These are phyloP conservation scores for Suillus variegatus DNA, from an alignment of 768 basidiomycete genomes.

Conservation along the genomic window DNA sequence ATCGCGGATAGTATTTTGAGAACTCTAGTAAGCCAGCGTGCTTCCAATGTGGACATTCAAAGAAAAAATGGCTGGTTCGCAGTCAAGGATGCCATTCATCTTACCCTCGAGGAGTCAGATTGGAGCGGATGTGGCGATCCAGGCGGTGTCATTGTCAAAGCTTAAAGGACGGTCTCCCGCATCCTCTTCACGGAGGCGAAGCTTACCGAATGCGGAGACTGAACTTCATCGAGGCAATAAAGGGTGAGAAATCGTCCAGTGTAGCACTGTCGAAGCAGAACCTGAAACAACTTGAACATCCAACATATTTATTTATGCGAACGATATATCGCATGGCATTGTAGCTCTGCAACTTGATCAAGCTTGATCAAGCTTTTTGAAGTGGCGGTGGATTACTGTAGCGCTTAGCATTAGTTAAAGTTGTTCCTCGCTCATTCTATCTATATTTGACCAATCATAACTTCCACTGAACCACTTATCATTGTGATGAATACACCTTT, in stretches of 20 bases:
- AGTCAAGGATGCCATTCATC: too few species aligned
- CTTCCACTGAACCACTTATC: background rate
- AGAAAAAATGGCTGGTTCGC: background rate
- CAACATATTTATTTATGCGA: background rate
- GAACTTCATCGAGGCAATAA: background rate
- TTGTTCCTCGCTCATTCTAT: too few species aligned
- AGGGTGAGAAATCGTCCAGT: background rate
- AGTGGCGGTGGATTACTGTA: too few species aligned
- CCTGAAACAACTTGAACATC: background rate
- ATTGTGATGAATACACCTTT: conserved; percentile 27
- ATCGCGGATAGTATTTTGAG: too few species aligned
- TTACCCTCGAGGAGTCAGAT: background rate
- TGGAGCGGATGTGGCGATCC: background rate
- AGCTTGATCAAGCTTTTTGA: background rate
- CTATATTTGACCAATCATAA: background rate
- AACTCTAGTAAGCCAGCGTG: too few species aligned
- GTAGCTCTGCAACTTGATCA: background rate
- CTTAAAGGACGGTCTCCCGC: background rate
- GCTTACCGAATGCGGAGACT: conserved; percentile 6
- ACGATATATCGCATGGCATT: background rate
- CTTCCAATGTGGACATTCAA: too few species aligned
- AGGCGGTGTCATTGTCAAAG: background rate
- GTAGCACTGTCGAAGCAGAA: background rate
- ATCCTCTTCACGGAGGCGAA: background rate
- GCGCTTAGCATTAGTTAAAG: too few species aligned